Conservation (phyloP, 164 flowering plant species). For the Vitis rotundifolia region DNA sequence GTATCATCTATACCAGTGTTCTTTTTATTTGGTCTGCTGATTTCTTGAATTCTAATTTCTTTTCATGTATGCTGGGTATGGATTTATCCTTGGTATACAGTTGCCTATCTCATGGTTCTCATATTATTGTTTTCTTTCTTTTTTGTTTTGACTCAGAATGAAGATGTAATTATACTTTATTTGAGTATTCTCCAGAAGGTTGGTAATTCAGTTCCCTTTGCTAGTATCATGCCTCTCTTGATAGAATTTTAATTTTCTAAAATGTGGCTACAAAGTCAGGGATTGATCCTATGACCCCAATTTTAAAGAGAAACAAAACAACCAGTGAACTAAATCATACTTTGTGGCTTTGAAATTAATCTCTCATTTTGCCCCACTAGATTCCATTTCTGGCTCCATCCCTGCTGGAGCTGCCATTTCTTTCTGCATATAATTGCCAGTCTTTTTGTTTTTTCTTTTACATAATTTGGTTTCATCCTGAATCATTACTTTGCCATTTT, state of each 20-base stretch:
- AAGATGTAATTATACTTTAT: conserved; percentile 87
- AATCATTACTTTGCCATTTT: conserved; percentile 30
- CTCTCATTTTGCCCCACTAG: neutral
- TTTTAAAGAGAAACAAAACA: no score
- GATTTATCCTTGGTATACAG: neutral
- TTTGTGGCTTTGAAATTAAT: no score
- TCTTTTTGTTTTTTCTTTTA: neutral
- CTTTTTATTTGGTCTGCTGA: neutral
- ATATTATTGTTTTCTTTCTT: conserved; percentile 5
- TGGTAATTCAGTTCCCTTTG: conserved; percentile 21
- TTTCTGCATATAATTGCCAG: neutral
- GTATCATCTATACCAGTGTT: neutral
- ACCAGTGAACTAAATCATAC: no score
- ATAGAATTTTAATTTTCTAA: neutral
- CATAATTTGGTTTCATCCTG: conserved; percentile 6
- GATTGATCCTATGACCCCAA: no score
- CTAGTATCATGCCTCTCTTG: neutral
- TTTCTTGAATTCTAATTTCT: neutral
- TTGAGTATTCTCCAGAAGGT: conserved; percentile 91
- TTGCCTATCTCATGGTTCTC: conserved; percentile 5
- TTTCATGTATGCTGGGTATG: neutral
- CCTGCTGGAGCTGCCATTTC: neutral
- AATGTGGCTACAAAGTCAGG: neutral
- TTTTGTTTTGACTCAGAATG: conserved; percentile 65
- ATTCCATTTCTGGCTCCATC: no score